A percentile compares a stretch with the other conserved stretches of the same genome.
Evolutionary conservation across 129 eudicot genomes (phyloP).

Genomic region (Gnaphalium uliginosum): DNA sequence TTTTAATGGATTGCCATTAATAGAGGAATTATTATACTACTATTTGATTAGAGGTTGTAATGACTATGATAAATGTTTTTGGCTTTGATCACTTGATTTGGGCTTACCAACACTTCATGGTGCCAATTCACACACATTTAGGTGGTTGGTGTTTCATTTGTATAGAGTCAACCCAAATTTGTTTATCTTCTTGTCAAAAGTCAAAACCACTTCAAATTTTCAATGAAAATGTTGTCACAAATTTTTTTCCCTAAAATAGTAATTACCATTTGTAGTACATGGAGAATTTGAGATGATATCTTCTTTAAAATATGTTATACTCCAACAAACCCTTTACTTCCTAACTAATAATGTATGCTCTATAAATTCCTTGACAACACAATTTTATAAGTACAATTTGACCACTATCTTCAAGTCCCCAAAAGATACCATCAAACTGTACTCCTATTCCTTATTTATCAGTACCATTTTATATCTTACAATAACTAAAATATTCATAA

Average conservation of each 20-base stretch:
- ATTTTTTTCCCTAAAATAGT: neutral
- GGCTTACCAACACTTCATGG: neutral
- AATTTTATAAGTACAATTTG: neutral
- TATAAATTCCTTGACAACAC: neutral
- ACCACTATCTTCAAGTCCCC: neutral
- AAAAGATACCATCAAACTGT: neutral
- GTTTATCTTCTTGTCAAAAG: neutral
- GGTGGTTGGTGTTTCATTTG: neutral
- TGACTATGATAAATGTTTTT: neutral
- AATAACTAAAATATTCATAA: no score
- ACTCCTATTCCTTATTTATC: neutral
- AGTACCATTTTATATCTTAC: no score
- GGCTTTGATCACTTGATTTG: neutral
- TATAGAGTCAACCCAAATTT: neutral
- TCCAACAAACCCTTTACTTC: constrained; percentile 2
- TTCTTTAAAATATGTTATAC: neutral
- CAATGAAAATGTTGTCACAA: neutral
- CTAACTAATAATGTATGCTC: constrained; percentile 4
- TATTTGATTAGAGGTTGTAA: neutral
- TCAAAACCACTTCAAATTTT: neutral
- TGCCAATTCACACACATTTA: neutral
- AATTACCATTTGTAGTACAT: neutral
- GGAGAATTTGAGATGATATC: no score
- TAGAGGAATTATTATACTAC: neutral
- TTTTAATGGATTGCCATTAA: neutral